A percentile compares a stretch with the other conserved stretches of the same genome.
phyloP scores from a whole-genome alignment of 2,329 filamentous ascomycete genomes.

The Cladosporium sp. region DNA sequence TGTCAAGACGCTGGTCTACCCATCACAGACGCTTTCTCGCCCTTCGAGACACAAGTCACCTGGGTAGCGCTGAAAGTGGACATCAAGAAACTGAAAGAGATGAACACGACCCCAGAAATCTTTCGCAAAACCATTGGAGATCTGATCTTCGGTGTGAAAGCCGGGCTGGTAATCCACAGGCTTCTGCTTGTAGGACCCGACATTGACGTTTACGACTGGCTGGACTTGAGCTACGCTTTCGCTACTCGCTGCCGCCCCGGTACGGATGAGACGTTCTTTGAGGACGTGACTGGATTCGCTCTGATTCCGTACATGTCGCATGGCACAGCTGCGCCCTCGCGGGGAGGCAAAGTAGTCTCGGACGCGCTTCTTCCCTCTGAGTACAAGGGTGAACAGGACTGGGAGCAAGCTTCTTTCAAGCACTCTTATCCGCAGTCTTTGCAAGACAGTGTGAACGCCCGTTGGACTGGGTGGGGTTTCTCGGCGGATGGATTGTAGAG shows the following conservation, averaged over 20 bases:
- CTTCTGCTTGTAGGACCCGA: background rate
- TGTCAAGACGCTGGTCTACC: conserved; percentile 42
- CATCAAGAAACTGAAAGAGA: conserved; percentile 3
- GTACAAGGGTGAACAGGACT: background rate
- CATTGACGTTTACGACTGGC: background rate
- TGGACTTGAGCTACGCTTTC: background rate
- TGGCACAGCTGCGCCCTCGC: conserved; percentile 29
- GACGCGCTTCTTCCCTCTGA: background rate
- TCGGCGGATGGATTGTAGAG: too few species aligned
- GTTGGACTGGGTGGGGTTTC: too few species aligned
- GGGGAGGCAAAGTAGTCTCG: conserved; percentile 40
- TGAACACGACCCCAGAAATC: background rate
- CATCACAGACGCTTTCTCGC: conserved; percentile 49
- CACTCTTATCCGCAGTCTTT: background rate
- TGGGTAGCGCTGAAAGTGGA: conserved; percentile 50
- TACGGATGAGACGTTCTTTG: conserved; percentile 42
- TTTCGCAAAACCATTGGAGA: background rate
- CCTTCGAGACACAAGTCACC: conserved; percentile 44
- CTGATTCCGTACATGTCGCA: conserved; percentile 48
- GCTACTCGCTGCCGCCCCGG: conserved; percentile 24
- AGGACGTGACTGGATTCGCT: conserved; percentile 42
- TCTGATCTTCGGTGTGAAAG: background rate
- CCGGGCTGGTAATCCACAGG: conserved; percentile 15
- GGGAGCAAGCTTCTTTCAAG: background rate
- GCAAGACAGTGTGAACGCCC: too few species aligned